Evolutionary conservation across 1,284 basidiomycete species (phyloP), one percentile per base, ranked within the genome.

Genomic region (Tilletia indica): DNA sequence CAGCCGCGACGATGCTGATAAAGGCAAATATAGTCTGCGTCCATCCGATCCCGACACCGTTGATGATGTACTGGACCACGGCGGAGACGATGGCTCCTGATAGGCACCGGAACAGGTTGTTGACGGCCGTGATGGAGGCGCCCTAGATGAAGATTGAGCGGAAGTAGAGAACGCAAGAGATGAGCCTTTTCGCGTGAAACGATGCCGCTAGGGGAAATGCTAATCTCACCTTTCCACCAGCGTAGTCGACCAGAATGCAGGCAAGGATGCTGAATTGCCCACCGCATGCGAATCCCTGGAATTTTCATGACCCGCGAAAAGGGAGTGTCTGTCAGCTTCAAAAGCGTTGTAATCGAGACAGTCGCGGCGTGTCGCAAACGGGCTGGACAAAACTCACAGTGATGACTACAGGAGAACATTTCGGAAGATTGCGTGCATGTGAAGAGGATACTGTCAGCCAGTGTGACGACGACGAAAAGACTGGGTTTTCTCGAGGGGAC

Each of bases 51-150:
- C 56, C 56, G 56, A 58, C 56, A 5, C 25, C 19, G 56, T 58
- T 58, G 56, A 58, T 58, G 56, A 58, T 58, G 56, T 58, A 21
- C 56, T 58, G 56, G n/a, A 21, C 21, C 34, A 58, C 56, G 12
- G 56, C 56, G 56, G 56, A 58, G 21, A 58, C 56, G 21, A 58
- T 14, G 19, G 56, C 56, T 4, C 56, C 56, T 5, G 56, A 31
- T 8, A 58, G 21, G 56, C 56, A 58, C 0, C 56, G 56, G 56
- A 58, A 58, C 11, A 58, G 56, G 9, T 58, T 58, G 56, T 58
- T 58, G n/a, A 58, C 56, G 19, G 56, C 56, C 56, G 56, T 58
- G 56, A 58, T 58, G 56, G 56, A 58, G 34, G 56, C 56, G 3
- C 56, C 56, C 56, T 58, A 45, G 42, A 45, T 45, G 42, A 45